Evolutionary conservation across 306 rosid species (phyloP), one percentile per base, ranked within the genome.

Genomic region (Trifolium pratense): DNA sequence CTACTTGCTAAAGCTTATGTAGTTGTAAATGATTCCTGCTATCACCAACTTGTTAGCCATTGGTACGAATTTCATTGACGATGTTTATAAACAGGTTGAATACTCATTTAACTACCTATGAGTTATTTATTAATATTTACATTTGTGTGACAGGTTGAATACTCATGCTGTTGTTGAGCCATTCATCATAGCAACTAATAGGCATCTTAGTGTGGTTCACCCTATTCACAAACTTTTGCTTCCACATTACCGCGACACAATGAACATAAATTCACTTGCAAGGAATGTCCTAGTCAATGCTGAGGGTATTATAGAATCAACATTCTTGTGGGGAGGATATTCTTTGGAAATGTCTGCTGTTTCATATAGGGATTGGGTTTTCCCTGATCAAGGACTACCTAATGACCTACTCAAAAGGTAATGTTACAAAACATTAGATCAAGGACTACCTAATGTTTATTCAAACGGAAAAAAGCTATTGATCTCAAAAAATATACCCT

Each of bases 81-180:
- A 76, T 8, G 71, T 18, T 37, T 65, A 0, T 40, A 21, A 2
- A 45, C n/a, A n/a, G n/a, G n/a, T n/a, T n/a, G n/a, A n/a, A n/a
- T 0, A 53, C 18, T 4, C 55, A 31, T 23, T 43, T 62, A 1
- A 63, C 10, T 67, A n/a, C 3, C 6, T 63, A 18, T 55, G 16
- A 13, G 53, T 59, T 32, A 5, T 4, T 48, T 26, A 51, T n/a
- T 74, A 48, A 43, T 76, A 21, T 17, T 9, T 12, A 64, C 20
- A 17, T 65, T n/a, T n/a, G 40, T 64, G 8, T 72, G 57, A 11
- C 82, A 89, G 94, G 94, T 62, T 91, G 72, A 83, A 89, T 62
- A 91, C 97, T 68, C 97, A 91, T 34, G 92, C 92, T n/a, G 91
- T 75, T 65, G 85, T 89, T 78, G 96, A 90, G 70, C 96, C 96